Evolutionary conservation across 2,329 filamentous ascomycete species (phyloP).

Genomic region (Fonsecaea nubica): DNA sequence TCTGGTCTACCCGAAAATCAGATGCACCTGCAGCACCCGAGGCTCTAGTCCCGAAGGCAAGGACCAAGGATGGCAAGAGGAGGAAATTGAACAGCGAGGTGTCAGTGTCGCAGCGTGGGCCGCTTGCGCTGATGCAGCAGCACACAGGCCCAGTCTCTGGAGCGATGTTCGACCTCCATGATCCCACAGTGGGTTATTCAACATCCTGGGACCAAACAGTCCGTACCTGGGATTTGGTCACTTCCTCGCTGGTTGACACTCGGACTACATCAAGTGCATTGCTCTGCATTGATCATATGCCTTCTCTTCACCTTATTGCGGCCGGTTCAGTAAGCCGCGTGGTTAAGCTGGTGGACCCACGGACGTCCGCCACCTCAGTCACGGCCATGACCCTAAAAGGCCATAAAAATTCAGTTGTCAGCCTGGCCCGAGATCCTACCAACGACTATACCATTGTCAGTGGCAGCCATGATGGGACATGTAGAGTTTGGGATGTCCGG

Average conservation of each 20-base stretch:
- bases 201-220: conserved; percentile 89
- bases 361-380: conserved; percentile 75
- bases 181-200: conserved; percentile 88
- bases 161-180: conserved; percentile 81
- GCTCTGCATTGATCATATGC: conserved; percentile 77
- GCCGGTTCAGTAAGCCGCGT: conserved; percentile 85
- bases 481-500: conserved; percentile 90
- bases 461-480: conserved; percentile 90
- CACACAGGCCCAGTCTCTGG: conserved; percentile 78
- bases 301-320: conserved; percentile 67
- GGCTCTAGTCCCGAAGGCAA: conserved; percentile 70
- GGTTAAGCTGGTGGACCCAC: conserved; percentile 91
- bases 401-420: conserved; percentile 75
- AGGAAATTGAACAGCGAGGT: conserved; percentile 72
- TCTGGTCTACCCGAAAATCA: conserved; percentile 84
- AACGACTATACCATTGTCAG: conserved; percentile 85
- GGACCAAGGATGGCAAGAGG: conserved; percentile 71
- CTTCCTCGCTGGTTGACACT: conserved; percentile 76
- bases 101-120: conserved; percentile 72
- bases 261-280: conserved; percentile 84
- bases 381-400: conserved; percentile 90
- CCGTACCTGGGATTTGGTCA: conserved; percentile 89
- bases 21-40: conserved; percentile 74
- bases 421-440: conserved; percentile 65
- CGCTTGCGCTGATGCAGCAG: conserved; percentile 73